Conservation (phyloP, 2,329 filamentous ascomycete species). For the Geosmithia putterillii region DNA sequence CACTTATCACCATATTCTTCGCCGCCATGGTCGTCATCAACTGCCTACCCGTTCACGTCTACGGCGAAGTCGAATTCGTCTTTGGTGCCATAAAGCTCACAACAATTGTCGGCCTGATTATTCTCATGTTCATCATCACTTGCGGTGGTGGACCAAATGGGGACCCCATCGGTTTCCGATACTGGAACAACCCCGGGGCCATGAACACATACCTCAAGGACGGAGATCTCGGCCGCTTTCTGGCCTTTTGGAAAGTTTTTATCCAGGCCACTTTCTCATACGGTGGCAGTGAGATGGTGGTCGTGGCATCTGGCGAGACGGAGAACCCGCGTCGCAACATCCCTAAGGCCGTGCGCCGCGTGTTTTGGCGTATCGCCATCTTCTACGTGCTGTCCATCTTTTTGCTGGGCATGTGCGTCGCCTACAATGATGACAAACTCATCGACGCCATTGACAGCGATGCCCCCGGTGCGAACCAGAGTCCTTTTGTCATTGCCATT, state of each 20-base stretch:
- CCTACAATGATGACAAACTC: conserved; percentile 21
- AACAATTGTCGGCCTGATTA: conserved; percentile 34
- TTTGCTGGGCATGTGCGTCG: conserved; percentile 22
- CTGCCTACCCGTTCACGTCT: conserved; percentile 27
- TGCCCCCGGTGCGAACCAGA: conserved; percentile 27
- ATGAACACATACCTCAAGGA: conserved; percentile 26
- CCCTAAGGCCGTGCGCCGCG: conserved; percentile 17
- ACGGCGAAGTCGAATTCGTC: conserved; percentile 40
- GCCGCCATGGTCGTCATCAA: conserved; percentile 23
- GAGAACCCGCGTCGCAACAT: conserved; percentile 20
- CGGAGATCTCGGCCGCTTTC: conserved; percentile 25
- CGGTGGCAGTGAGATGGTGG: conserved; percentile 26
- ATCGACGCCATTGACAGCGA: conserved; percentile 34
- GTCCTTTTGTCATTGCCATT: conserved; percentile 48
- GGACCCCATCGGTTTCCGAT: conserved; percentile 30
- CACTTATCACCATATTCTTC: conserved; percentile 23
- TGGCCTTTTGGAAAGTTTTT: conserved; percentile 30
- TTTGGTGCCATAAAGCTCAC: conserved; percentile 35
- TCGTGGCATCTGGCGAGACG: conserved; percentile 23
- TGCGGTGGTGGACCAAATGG: conserved; percentile 30
- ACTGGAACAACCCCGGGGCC: conserved; percentile 28
- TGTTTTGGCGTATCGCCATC: conserved; percentile 21
- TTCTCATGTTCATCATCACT: conserved; percentile 35
- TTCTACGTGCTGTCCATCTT: conserved; percentile 24
- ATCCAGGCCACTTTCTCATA: conserved; percentile 35